A percentile compares a stretch with the other conserved stretches of the same genome.
These are phyloP conservation scores for Ganoderma sinense DNA, from an alignment of 1,284 basidiomycete species.

Conservation along the genomic window DNA sequence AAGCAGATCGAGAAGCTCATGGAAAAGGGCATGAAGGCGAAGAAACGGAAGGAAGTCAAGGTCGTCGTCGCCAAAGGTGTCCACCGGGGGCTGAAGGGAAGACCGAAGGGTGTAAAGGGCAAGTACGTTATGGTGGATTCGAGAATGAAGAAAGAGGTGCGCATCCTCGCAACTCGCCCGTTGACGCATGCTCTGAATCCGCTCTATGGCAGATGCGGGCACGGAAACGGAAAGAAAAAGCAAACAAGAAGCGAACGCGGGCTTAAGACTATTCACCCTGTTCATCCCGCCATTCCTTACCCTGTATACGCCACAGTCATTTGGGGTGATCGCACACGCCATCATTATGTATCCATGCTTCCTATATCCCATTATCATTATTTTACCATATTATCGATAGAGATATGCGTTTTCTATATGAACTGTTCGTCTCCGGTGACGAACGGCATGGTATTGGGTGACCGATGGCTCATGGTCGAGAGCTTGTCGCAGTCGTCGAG, in stretches of 20 bases:
- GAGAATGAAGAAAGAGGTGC: slow-evolving; percentile 85
- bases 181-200: slow-evolving; percentile 13
- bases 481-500: slow-evolving; percentile 59
- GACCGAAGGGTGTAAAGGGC: slow-evolving; percentile 97
- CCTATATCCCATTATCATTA: slow-evolving; percentile 23
- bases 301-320: not conserved
- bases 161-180: slow-evolving; percentile 27
- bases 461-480: slow-evolving; percentile 39
- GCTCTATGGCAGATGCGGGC: slow-evolving; percentile 63
- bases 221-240: slow-evolving; percentile 74
- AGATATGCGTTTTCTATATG: slow-evolving; percentile 19
- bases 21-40: slow-evolving; percentile 75
- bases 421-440: slow-evolving; percentile 5
- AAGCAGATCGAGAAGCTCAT: slow-evolving; percentile 93
- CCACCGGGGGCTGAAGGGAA: slow-evolving; percentile 90
- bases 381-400: slow-evolving; percentile 21
- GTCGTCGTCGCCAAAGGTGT: slow-evolving; percentile 93
- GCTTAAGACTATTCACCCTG: slow-evolving; percentile 13
- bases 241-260: slow-evolving; percentile 64
- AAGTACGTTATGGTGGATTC: slow-evolving; percentile 93
- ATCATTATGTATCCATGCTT: slow-evolving; percentile 12
- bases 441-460: slow-evolving; percentile 7
- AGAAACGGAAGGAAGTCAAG: slow-evolving; percentile 84
- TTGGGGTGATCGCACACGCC: not conserved
- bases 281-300: not conserved